Evolutionary conservation across 2,329 filamentous ascomycete genomes (phyloP).

Genomic region (Aspergillus caelatus): DNA sequence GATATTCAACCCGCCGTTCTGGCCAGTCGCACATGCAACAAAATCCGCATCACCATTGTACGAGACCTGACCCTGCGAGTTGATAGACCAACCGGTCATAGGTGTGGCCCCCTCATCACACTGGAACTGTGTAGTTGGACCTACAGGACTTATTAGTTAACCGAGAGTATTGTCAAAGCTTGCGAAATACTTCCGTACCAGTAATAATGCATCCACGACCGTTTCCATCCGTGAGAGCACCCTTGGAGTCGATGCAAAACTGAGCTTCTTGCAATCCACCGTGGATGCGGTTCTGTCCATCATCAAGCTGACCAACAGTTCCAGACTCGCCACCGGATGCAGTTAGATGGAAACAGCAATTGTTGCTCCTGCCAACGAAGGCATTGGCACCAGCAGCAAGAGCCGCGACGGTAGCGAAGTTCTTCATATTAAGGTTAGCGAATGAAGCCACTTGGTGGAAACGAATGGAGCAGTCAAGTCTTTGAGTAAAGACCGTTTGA

Average conservation of each 20-base stretch:
- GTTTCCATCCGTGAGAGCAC: constrained; percentile 57
- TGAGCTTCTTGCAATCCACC: constrained; percentile 50
- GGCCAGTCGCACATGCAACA: constrained; percentile 61
- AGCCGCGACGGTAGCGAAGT: constrained; percentile 40
- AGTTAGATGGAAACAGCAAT: constrained; percentile 58
- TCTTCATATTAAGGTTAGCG: constrained; percentile 38
- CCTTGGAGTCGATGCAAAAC: constrained; percentile 59
- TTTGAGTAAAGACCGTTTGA: constrained; percentile 8
- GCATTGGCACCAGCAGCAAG: constrained; percentile 48
- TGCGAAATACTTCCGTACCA: constrained; percentile 40
- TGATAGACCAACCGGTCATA: constrained; percentile 59
- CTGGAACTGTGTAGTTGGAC: constrained; percentile 62
- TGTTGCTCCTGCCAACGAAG: constrained; percentile 39
- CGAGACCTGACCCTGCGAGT: constrained; percentile 55
- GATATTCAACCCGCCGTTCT: constrained; percentile 45
- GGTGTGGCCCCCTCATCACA: constrained; percentile 60
- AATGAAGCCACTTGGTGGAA: constrained; percentile 11
- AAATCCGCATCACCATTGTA: constrained; percentile 58
- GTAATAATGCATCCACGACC: constrained; percentile 67
- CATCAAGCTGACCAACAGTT: constrained; percentile 60
- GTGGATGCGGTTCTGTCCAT: constrained; percentile 65
- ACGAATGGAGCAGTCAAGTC: constrained; percentile 17
- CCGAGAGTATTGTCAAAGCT: not conserved
- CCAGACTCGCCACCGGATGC: constrained; percentile 55
- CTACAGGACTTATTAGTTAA: constrained; percentile 35